Conservation (phyloP, 2,329 filamentous ascomycete genomes). For the Microcera coccophila region DNA sequence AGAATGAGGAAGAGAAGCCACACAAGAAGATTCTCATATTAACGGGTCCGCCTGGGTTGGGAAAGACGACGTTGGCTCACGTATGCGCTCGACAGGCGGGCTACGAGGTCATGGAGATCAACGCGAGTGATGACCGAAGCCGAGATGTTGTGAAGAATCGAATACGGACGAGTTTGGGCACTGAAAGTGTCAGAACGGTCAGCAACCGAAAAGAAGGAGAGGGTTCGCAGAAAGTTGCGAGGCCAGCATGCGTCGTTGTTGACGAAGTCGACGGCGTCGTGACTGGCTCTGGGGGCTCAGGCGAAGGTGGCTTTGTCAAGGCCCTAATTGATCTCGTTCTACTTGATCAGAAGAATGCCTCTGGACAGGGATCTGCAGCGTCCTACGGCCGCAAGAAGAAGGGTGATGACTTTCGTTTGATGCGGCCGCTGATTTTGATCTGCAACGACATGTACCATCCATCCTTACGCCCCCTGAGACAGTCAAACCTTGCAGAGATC, state of each 20-base stretch:
- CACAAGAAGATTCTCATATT: conserved; percentile 87
- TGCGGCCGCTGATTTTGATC: conserved; percentile 86
- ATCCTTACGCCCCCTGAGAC: conserved; percentile 79
- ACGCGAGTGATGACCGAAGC: conserved; percentile 93
- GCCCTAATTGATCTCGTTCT: conserved; percentile 87
- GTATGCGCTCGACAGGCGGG: conserved; percentile 93
- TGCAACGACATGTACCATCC: conserved; percentile 98
- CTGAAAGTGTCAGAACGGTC: conserved; percentile 83
- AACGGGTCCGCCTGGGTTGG: conserved; percentile 86
- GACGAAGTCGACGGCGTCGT: conserved; percentile 97
- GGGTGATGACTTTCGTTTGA: conserved; percentile 79
- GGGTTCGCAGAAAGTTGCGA: conserved; percentile 64
- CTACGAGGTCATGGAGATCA: conserved; percentile 95
- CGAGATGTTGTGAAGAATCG: conserved; percentile 83
- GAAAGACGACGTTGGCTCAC: conserved; percentile 94
- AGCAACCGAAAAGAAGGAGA: conserved; percentile 56
- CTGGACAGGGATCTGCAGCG: conserved; percentile 25
- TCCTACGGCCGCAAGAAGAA: conserved; percentile 52
- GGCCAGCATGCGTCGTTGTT: conserved; percentile 87
- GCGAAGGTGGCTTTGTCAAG: conserved; percentile 93
- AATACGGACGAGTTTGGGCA: conserved; percentile 87
- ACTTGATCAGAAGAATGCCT: conserved; percentile 74
- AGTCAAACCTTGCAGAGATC: conserved; percentile 80
- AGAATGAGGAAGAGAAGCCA: conserved; percentile 64
- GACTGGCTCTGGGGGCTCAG: conserved; percentile 67